A percentile compares a stretch with the other conserved stretches of the same genome.
Conservation (phyloP, 2,329 filamentous ascomycete genomes). For the Penicillium sp. region DNA sequence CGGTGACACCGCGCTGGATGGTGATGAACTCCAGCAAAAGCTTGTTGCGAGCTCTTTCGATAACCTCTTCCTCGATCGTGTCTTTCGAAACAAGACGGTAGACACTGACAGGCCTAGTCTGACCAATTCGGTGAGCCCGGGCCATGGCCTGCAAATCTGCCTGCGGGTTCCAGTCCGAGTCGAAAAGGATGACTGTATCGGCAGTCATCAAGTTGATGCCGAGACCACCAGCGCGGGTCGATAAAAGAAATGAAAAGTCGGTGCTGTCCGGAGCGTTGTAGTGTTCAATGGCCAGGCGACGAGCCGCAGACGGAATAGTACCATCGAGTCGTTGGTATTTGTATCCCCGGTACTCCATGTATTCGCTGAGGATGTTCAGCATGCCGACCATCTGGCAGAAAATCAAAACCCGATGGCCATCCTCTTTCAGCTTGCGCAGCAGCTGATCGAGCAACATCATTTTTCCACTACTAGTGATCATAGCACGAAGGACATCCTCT, state of each 20-base stretch:
- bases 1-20: constrained; percentile 92
- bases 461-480: constrained; percentile 96
- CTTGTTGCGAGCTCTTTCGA: constrained; percentile 95
- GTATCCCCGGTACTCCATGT: constrained; percentile 87
- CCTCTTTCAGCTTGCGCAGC: constrained; percentile 85
- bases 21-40: constrained; percentile 95
- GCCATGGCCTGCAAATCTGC: constrained; percentile 98
- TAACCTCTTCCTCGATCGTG: constrained; percentile 94
- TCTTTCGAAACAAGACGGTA: constrained; percentile 97
- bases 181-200: constrained; percentile 95
- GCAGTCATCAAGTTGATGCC: constrained; percentile 99
- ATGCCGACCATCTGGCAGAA: constrained; percentile 99
- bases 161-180: constrained; percentile 95
- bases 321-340: constrained; percentile 92
- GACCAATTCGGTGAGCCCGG: constrained; percentile 92
- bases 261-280: constrained; percentile 96
- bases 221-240: constrained; percentile 91
- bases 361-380: constrained; percentile 92
- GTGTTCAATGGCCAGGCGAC: constrained; percentile 92
- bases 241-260: constrained; percentile 94
- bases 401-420: constrained; percentile 91
- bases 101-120: constrained; percentile 92
- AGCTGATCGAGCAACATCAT: constrained; percentile 98
- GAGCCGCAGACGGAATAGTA: constrained; percentile 80
- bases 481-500: constrained; percentile 83